Evolutionary conservation across 163 green algal species (phyloP), one percentile per base, ranked within the genome.

Genomic region (Scenedesmus sp.): DNA sequence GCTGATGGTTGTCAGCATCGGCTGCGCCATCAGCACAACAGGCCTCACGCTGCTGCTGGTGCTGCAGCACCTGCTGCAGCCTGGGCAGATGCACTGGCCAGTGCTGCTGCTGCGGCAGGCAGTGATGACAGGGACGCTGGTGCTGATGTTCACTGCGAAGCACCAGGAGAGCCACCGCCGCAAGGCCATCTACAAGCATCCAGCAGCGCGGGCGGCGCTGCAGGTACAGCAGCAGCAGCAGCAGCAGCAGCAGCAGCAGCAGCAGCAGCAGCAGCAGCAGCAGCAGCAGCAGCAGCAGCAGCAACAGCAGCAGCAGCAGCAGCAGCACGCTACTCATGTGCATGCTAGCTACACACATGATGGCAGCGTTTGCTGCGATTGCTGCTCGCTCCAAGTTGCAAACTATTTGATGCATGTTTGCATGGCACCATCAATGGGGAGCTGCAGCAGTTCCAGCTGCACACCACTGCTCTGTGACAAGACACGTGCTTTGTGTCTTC

Each of bases 81-180:
- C 76, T 59, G 46, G 46, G 12, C 34, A 57, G 7, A 59, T n/a
- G 9, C 76, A 56, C 34, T 84, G 76, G 76, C 34, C 46, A 16
- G 8, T 57, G 57, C 12, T 84, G 6, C 12, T 84, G 76, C 34
- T 84, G 76, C 9, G 76, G 34, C 76, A 84, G 76, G 76, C 76
- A 7, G 34, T 84, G 26, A 84, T 84, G 76, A 57, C 76, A 26
- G 76, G 76, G 0, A n/a, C 46, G 1, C 34, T 84, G 9, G 34
- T 57, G 34, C 34, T 59, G 34, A 57, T 57, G 34, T 84, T 84
- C 46, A 59, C 76, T 20, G 76, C 76, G 9, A 84, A 84, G 76
- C 76, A 84, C 76, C 34, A 57, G 34, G 76, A 84, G 13, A 84
- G 76, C 76, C 76, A 84, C 76, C 34, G 46, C 34, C 34, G 76